Evolutionary conservation across 768 basidiomycete genomes (phyloP).

Genomic region (Lactarius hengduanensis): DNA sequence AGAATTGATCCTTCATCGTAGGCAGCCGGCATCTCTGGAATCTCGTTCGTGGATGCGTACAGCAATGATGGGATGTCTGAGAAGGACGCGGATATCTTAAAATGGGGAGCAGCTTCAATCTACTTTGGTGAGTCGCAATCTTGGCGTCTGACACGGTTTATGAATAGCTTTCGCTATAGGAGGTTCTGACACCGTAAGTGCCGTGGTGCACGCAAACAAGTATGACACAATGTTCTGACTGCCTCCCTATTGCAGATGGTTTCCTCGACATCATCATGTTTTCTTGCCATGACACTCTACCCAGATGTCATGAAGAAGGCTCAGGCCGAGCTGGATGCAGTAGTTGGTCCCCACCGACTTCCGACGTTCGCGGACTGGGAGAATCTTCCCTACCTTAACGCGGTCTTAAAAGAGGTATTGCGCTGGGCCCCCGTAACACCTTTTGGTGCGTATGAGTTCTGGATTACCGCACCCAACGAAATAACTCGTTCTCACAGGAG

Average conservation of each 20-base stretch:
- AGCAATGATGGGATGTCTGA: not conserved
- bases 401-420: constrained; percentile 34
- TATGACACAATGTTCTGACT: not conserved
- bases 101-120: constrained; percentile 14
- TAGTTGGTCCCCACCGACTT: constrained; percentile 32
- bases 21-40: not conserved
- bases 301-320: constrained; percentile 32
- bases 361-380: constrained; percentile 31
- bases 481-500: not conserved
- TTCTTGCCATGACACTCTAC: constrained; percentile 32
- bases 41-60: not conserved
- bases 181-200: constrained; percentile 12
- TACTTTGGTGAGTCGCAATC: constrained; percentile 3
- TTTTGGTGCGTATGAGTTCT: not conserved
- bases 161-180: not conserved
- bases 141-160: not conserved
- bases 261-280: constrained; percentile 14
- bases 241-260: constrained; percentile 11
- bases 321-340: constrained; percentile 33
- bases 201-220: not conserved
- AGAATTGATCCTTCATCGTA: not conserved
- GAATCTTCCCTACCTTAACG: constrained; percentile 31
- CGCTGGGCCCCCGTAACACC: constrained; percentile 33
- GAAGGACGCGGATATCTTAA: not conserved
- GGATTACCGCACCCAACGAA: not conserved